Evolutionary conservation across 108 stramenopile genomes (phyloP).

Genomic region (Nitzschia palea): DNA sequence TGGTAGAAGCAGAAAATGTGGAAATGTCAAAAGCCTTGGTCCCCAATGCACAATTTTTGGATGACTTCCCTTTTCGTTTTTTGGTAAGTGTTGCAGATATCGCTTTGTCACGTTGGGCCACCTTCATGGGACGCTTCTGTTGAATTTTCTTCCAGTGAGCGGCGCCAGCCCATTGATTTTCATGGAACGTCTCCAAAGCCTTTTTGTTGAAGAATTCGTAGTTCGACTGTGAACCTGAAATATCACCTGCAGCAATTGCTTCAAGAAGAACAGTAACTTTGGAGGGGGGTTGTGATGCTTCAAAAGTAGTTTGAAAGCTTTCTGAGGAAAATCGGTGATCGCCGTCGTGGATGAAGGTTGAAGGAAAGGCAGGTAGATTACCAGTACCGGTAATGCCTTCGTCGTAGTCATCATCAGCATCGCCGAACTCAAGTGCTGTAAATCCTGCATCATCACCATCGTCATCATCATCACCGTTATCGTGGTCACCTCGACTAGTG

Average conservation of each 20-base stretch:
- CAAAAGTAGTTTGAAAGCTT: slow-evolving; percentile 24
- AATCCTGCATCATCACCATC: slow-evolving; percentile 24
- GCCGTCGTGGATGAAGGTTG: slow-evolving; percentile 38
- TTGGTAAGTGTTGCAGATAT: not conserved
- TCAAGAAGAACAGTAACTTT: slow-evolving; percentile 63
- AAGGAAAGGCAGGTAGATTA: slow-evolving; percentile 32
- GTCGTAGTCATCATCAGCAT: slow-evolving; percentile 41
- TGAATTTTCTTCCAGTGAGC: slow-evolving; percentile 83
- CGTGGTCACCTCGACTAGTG: not conserved
- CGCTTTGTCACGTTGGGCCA: slow-evolving; percentile 8
- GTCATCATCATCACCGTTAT: slow-evolving; percentile 25
- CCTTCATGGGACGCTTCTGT: slow-evolving; percentile 12
- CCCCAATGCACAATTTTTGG: slow-evolving; percentile 33
- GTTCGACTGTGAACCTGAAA: slow-evolving; percentile 42
- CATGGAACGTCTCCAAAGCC: slow-evolving; percentile 61
- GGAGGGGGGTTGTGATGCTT: slow-evolving; percentile 24
- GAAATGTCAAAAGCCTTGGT: slow-evolving; percentile 27
- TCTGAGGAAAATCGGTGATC: slow-evolving; percentile 43
- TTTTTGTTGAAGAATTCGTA: slow-evolving; percentile 69
- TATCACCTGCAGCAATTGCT: slow-evolving; percentile 68
- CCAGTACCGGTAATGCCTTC: slow-evolving; percentile 20
- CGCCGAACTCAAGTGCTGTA: slow-evolving; percentile 45
- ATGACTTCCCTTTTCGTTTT: slow-evolving; percentile 25
- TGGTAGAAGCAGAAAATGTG: not conserved
- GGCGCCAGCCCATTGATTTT: slow-evolving; percentile 89